Evolutionary conservation across 805 yeast species (phyloP), one percentile per base, ranked within the genome.

Genomic region (Grigorovia humatica): DNA sequence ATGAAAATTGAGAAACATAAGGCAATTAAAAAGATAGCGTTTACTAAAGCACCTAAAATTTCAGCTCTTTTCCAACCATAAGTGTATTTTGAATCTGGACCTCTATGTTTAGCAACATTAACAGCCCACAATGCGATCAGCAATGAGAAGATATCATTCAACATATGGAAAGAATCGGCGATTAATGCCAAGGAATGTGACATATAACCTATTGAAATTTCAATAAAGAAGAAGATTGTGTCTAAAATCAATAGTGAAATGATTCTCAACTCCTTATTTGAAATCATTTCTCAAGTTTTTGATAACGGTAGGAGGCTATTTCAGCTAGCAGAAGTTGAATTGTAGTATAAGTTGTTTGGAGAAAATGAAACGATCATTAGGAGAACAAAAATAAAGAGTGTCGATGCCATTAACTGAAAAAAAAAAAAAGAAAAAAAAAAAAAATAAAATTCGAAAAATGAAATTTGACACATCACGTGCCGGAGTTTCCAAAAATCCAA

Each of bases 11-110:
- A 83, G 63, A 93, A 83, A 66, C 99, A 91, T 55, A 91, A 76
- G 0, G 98, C 98, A 57, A 93, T 74, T 57, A 91, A 69, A 61
- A 93, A 93, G 9, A 93, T 96, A 2, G 96, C 96, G 64, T 91
- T 91, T 58, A 91, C 79, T 54, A 91, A 75, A 9, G 98, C 99
- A 52, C 99, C 99, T 54, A 91, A 74, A 50, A 91, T 90, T 69
- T 91, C 99, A 5, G 98, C 98, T 59, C 99, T 77, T 68, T 91
- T 95, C 96, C 97, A 88, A 17, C 99, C 99, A 62, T 93, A 91
- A 2, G 98, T 93, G 71, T 87, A 91, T 52, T 82, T 83, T 2
- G 93, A 83, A 65, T 88, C 93, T 0, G 96, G 93, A 30, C 82
- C 80, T 61, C 81, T 79, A 43, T 80, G 80, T 59, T 85, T 85